These are phyloP conservation scores for Ophiognomonia clavigignenti-juglandacearum DNA, from an alignment of 2,329 filamentous ascomycete species.

Conservation along the genomic window DNA sequence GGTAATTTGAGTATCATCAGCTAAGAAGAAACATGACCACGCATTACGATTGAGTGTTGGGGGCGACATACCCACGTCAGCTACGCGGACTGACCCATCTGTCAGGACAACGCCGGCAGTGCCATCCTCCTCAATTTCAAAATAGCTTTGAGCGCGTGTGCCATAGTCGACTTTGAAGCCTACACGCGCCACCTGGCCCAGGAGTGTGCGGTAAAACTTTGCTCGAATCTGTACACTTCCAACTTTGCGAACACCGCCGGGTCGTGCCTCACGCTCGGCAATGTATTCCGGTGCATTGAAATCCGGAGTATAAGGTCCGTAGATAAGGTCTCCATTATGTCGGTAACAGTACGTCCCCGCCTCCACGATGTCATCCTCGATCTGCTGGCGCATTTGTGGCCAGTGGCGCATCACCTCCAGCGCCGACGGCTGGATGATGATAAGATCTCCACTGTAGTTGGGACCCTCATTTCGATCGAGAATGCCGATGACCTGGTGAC, in stretches of 20 bases:
- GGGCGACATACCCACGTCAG: too few relatives aligned
- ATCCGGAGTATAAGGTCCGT: not conserved
- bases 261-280: not conserved
- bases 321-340: not conserved
- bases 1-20: too few relatives aligned
- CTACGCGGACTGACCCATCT: not conserved
- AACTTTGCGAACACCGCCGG: not conserved
- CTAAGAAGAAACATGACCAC: too few relatives aligned
- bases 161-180: constrained; percentile 26
- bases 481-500: too few relatives aligned
- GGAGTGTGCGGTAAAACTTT: constrained; percentile 10
- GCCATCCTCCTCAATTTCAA: constrained; percentile 9
- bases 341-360: not conserved
- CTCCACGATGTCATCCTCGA: not conserved
- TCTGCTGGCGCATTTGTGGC: not conserved
- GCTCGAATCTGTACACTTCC: constrained; percentile 3
- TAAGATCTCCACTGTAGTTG: too few relatives aligned
- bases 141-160: constrained; percentile 25
- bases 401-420: not conserved
- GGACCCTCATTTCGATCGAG: too few relatives aligned
- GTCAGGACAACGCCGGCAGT: constrained; percentile 1
- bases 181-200: constrained; percentile 21
- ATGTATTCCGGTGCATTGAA: constrained; percentile 2
- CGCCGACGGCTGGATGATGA: not conserved
- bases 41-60: too few relatives aligned